Base-by-base conservation (phyloP, 1,139 yeast genomes). In the Suhomyces wounanorum region DNA sequence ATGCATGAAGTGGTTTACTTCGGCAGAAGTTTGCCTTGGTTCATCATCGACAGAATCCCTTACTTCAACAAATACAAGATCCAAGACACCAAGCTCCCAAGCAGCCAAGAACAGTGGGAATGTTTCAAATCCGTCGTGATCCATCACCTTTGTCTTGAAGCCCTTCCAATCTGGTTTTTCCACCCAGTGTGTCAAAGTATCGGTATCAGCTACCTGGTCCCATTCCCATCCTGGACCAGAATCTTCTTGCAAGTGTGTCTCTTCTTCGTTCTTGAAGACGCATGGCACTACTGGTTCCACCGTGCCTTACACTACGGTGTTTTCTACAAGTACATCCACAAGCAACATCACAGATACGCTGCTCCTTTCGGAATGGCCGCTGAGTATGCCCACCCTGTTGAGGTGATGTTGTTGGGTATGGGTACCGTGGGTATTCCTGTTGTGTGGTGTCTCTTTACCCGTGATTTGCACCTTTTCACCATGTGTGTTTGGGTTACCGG, bases 281-380 rank as follows among this genome's bases (percentile, higher is more conserved):
- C 75, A 41, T 76, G 81, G 81, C 81, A 76, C 58, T 76, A 76
- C 59, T 73, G 78, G 76, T 66, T 73, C 52, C 81, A 76, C 59
- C 63, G 81, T 49, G 72, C 72, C 3, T 75, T 76, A 57, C 81
- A 76, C 56, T 66, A 69, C 56, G 81, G 81, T 9, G 75, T 73
- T 43, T 75, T 76, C 54, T 76, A 76, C 66, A 75, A 74, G 57
- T 73, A 76, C 57, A 75, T 76, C 52, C 81, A 76, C 61, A 76
- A 76, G 62, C 79, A 74, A 59, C 81, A 76, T 58, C 81, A 76
- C 59, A 72, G 76, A 59, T 76, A 76, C 55, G 79, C 81, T 26
- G 79, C 81, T 17, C 81, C 81, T 7, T 76, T 76, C 55, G 81
- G 81, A 1, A 68, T 76, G 59, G 72, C 81, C 43, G 80, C 81